A percentile compares a stretch with the other conserved stretches of the same genome.
Conservation (phyloP, 1,139 yeast genomes). For the Suhomyces yuchorum region DNA sequence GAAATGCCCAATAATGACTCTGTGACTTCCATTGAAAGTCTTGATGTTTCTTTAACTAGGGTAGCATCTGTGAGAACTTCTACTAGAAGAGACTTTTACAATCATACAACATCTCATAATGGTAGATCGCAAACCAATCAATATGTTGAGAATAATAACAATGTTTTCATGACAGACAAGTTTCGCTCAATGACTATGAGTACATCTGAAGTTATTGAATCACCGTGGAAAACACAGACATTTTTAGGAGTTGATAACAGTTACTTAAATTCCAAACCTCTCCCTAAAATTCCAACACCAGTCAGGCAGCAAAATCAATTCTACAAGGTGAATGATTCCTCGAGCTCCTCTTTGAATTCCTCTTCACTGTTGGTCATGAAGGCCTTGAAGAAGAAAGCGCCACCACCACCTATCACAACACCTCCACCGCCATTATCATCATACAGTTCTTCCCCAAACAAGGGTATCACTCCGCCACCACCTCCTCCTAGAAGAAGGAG, state of each 20-base stretch:
- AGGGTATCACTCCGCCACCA: slow-evolving; percentile 15
- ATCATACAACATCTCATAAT: slow-evolving; percentile 38
- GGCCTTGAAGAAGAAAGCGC: slow-evolving; percentile 40
- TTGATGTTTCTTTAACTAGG: slow-evolving; percentile 32
- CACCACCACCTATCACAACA: slow-evolving; percentile 44
- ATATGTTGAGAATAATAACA: slow-evolving; percentile 21
- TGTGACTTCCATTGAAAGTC: slow-evolving; percentile 9
- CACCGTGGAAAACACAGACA: slow-evolving; percentile 8
- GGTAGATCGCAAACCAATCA: slow-evolving; percentile 10
- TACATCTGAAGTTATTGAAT: neutral
- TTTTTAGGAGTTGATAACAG: slow-evolving; percentile 40
- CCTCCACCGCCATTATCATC: slow-evolving; percentile 1
- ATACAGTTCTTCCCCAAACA: neutral
- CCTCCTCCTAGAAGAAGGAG: slow-evolving; percentile 23
- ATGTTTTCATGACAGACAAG: slow-evolving; percentile 18
- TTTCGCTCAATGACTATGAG: slow-evolving; percentile 5
- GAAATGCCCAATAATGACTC: slow-evolving; percentile 12
- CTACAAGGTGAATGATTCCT: slow-evolving; percentile 13
- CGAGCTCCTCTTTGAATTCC: slow-evolving; percentile 23
- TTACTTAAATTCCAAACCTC: slow-evolving; percentile 27
- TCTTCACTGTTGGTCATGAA: slow-evolving; percentile 29
- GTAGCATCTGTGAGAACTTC: slow-evolving; percentile 44
- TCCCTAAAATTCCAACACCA: slow-evolving; percentile 18
- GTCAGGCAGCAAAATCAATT: slow-evolving; percentile 9
- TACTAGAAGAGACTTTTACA: slow-evolving; percentile 39